Percentiles rank a stretch among this genome's conserved stretches.
Evolutionary conservation across 352 stramenopile genomes (phyloP).

Genomic region (Thalassiosira delicatula): DNA sequence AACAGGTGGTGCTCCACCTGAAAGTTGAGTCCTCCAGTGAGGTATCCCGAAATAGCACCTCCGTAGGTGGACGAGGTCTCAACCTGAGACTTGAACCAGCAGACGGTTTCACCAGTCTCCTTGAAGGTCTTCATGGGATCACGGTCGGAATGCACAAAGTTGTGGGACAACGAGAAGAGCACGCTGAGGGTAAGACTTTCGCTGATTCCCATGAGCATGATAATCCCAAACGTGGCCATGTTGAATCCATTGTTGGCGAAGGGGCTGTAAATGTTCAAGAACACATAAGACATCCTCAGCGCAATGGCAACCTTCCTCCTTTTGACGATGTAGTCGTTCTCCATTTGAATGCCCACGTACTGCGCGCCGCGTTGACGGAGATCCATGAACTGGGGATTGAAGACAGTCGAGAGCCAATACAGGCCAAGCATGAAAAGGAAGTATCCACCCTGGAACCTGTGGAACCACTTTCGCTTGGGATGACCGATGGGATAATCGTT

Average conservation of each 20-base stretch:
- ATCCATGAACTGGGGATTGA: constrained; percentile 83
- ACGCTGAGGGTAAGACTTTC: constrained; percentile 78
- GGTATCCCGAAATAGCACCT: constrained; percentile 77
- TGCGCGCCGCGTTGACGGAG: constrained; percentile 73
- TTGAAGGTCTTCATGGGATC: constrained; percentile 65
- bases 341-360: constrained; percentile 74
- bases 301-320: constrained; percentile 73
- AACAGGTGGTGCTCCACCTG: constrained; percentile 91
- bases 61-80: constrained; percentile 86
- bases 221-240: constrained; percentile 56
- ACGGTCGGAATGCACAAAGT: constrained; percentile 84
- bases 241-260: constrained; percentile 69
- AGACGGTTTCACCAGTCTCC: constrained; percentile 74
- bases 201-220: constrained; percentile 79
- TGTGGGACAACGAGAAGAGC: constrained; percentile 87
- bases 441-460: constrained; percentile 82
- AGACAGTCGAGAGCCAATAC: constrained; percentile 83
- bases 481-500: constrained; percentile 82
- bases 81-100: constrained; percentile 85
- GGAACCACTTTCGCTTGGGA: constrained; percentile 68
- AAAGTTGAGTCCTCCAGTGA: constrained; percentile 89
- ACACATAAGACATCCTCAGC: constrained; percentile 73
- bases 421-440: constrained; percentile 72
- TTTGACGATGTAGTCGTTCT: constrained; percentile 77
- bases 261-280: constrained; percentile 75